Percentiles rank a stretch among this genome's conserved stretches.
Conservation (phyloP, 257 asterid genomes). For the Solanum tarijense region DNA sequence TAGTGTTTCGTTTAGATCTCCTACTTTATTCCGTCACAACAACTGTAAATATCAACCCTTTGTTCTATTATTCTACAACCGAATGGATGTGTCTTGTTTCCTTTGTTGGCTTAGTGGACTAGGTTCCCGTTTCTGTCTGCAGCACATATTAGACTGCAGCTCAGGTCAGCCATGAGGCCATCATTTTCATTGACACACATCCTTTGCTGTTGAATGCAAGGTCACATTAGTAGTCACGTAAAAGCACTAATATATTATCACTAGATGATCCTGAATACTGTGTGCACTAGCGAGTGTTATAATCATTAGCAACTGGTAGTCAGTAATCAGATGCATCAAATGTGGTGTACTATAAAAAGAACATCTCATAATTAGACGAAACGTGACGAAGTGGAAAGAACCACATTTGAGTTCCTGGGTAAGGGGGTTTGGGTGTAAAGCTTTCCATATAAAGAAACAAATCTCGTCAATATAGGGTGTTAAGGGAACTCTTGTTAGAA, state of each 20-base stretch:
- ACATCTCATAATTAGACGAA: not conserved
- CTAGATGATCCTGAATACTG: not conserved
- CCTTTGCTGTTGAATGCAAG: not conserved
- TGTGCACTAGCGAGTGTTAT: not conserved
- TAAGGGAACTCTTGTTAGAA: not conserved
- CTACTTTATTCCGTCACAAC: not conserved
- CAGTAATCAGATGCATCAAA: not conserved
- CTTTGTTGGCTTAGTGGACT: not conserved
- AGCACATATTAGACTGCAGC: not conserved
- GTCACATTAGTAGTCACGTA: not conserved
- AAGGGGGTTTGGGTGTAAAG: not conserved
- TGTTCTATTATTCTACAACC: not conserved
- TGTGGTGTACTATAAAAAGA: not conserved
- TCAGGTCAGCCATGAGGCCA: not conserved
- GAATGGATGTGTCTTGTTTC: not conserved
- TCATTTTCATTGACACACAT: not conserved
- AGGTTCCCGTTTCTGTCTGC: not conserved
- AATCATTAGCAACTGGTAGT: not conserved
- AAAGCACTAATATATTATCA: not conserved
- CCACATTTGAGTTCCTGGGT: not conserved
- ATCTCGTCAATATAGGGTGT: not conserved
- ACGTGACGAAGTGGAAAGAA: not conserved
- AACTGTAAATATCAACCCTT: not conserved
- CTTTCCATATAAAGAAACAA: not conserved
- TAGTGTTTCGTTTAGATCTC: not conserved